phyloP scores from a whole-genome alignment of 179 eudicot genomes.

The Heliamphora pulchella region DNA sequence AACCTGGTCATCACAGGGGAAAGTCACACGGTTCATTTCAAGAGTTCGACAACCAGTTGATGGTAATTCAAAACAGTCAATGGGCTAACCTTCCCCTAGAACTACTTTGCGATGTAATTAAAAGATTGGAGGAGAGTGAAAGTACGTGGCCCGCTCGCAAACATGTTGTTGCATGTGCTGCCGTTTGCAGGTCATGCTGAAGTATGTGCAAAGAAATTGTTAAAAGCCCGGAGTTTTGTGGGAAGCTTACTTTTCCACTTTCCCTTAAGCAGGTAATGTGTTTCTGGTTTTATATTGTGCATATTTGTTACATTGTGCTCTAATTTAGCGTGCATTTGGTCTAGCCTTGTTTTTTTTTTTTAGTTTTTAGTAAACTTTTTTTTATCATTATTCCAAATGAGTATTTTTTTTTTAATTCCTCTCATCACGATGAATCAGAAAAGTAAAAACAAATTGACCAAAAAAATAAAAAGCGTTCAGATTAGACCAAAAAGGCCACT shows the following conservation, averaged over 20 bases:
- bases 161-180: conserved; percentile 92
- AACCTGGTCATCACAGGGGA: conserved; percentile 35
- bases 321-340: too few relatives aligned
- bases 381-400: too few relatives aligned
- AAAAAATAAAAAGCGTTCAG: too few relatives aligned
- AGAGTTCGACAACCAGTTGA: conserved; percentile 31
- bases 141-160: conserved; percentile 84
- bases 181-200: conserved; percentile 91
- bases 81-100: conserved; percentile 88
- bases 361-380: too few relatives aligned
- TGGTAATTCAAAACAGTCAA: conserved; percentile 35
- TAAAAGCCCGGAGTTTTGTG: conserved; percentile 57
- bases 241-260: conserved; percentile 89
- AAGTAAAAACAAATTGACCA: too few relatives aligned
- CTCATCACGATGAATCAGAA: too few relatives aligned
- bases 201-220: conserved; percentile 91
- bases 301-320: too few relatives aligned
- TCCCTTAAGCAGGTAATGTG: conserved; percentile 74
- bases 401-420: too few relatives aligned
- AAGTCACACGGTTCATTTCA: conserved; percentile 38
- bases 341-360: too few relatives aligned
- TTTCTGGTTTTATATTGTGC: too few relatives aligned
- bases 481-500: too few relatives aligned
- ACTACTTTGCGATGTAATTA: conserved; percentile 69
- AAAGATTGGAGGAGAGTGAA: conserved; percentile 85